Base-by-base conservation (phyloP, 352 stramenopile species). In the Plasmopara muralis region DNA sequence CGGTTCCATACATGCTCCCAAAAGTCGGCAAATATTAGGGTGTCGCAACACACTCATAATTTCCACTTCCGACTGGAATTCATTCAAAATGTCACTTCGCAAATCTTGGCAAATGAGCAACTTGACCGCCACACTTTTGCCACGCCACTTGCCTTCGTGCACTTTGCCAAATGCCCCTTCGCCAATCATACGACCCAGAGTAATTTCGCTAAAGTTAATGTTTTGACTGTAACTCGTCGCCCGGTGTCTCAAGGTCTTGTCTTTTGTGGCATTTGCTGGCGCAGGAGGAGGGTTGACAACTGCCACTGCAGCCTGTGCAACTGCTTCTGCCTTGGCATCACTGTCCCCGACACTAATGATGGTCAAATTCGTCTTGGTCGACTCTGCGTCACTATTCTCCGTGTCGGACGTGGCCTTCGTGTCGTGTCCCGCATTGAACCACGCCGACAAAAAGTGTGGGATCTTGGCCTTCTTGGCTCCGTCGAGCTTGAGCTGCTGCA, bases 21-120 rank as follows among this genome's bases (percentile, higher is more conserved):
- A 88, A 55, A 97, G 88, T 2, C 97, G 70, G 60, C 94, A 97
- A 54, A 98, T 96, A 70, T 98, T 98, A 6, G 95, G 94, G 68
- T 98, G 94, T 14, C 77, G 69, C 64, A 98, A 78, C 15, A 85
- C 71, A 34, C 72, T 85, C 77, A 87, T 87, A 53, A 87, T 85
- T 62, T 83, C 72, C 42, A 85, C 68, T 56, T 87, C 77, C 9
- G 69, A 83, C 57, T 84, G 68, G 51, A 87, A 83, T 44, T 87
- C 77, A 43, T 77, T 60, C 50, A 85, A 25, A 47, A 85, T 84
- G 42, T 85, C 77, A 16, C 55, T 74, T 12, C 74, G 72, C 40
- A 85, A 57, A 8, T 85, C 77, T 40, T 87, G 77, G 37, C 72
- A 83, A 42, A 85, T 81, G 28, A 87, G 64, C 52, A 85, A 35